These are phyloP conservation scores for Gossypium arboreum DNA, from an alignment of 345 rosid species.

Conservation along the genomic window DNA sequence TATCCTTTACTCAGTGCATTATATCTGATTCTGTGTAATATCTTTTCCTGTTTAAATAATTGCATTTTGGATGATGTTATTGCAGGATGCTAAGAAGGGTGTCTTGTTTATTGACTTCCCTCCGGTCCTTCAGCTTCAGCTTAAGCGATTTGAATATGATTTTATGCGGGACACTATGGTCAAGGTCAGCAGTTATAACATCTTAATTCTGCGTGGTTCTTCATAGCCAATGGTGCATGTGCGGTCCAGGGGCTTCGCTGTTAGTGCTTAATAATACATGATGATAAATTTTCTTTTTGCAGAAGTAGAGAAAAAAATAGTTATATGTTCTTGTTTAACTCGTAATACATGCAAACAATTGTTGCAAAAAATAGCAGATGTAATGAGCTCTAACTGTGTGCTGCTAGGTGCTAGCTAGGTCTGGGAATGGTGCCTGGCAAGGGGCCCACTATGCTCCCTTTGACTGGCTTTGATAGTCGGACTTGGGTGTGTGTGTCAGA, in stretches of 20 bases:
- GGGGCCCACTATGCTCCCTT: too few species aligned
- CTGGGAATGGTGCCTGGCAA: too few species aligned
- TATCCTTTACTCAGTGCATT: neutral
- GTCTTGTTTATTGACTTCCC: slow-evolving; percentile 90
- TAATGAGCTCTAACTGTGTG: neutral
- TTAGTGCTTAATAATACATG: slow-evolving; percentile 1
- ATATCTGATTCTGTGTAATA: neutral
- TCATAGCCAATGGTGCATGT: neutral
- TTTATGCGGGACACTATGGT: slow-evolving; percentile 92
- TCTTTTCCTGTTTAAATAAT: neutral
- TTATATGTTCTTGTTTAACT: neutral
- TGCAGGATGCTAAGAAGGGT: slow-evolving; percentile 95
- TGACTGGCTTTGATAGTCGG: neutral
- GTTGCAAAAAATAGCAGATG: neutral
- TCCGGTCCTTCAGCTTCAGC: slow-evolving; percentile 96
- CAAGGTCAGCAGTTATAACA: slow-evolving; percentile 52
- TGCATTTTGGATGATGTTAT: slow-evolving; percentile 16
- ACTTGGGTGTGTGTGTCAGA: neutral
- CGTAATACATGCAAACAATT: neutral
- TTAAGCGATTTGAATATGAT: slow-evolving; percentile 93
- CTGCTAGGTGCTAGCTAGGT: neutral
- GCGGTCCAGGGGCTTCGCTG: neutral
- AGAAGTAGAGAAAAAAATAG: neutral
- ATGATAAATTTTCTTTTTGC: neutral
- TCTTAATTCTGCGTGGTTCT: neutral